Base-by-base conservation (phyloP, 805 yeast species). In the Suhomyces xylopsoci region DNA sequence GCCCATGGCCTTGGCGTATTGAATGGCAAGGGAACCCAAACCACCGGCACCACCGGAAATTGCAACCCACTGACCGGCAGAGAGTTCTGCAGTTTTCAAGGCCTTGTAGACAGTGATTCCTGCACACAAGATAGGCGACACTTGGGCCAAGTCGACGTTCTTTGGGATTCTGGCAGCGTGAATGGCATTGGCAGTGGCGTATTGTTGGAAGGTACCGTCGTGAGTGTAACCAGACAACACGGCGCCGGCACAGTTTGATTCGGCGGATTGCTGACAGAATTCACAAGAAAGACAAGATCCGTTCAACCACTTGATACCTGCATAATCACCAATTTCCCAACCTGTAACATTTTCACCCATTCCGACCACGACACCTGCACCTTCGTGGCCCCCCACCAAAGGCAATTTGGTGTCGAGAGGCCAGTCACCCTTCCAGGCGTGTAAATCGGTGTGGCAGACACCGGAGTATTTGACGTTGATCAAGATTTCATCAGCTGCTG, bases 371-470 rank as follows among this genome's bases (percentile, higher is more conserved):
- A 81, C 81, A 68, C 96, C 96, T 26, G 93, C 92, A 74, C 94
- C 96, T 74, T 88, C 96, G 74, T 88, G 96, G 62, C 96, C 96
- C 58, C 94, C 94, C 48, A 88, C 91, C 61, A 87, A 75, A 22
- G 94, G 93, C 55, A 85, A 77, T 67, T 85, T 85, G 59, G 86
- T 81, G 58, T 74, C 81, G 69, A 87, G 77, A 49, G 96, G 94
- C 96, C 96, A 90, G 76, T 90, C 96, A 65, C 96, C 96, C 69
- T 87, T 83, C 92, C 94, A 88, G 51, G 96, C 96, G 77, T 90
- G 97, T 69, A 90, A 81, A 68, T 90, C 97, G 36, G 96, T 89
- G 79, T 91, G 97, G 75, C 97, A 90, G 52, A 90, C 96, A 73
- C 97, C 97, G 25, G 96, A 83, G 80, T 85, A 90, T 75, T 83